phyloP scores from a whole-genome alignment of 1,284 basidiomycete genomes.

The Pascua guehoae region DNA sequence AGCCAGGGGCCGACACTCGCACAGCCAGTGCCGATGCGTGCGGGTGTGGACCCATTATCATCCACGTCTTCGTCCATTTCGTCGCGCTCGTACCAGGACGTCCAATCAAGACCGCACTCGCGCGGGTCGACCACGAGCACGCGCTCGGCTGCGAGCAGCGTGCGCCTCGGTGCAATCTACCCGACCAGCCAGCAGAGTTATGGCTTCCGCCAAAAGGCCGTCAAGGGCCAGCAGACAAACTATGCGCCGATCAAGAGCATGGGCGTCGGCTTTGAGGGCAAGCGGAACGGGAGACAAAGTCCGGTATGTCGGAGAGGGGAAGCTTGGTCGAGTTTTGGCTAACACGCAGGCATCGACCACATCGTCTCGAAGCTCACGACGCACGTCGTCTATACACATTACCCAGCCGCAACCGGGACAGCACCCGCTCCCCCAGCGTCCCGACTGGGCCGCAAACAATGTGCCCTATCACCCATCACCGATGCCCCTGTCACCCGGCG shows the following conservation, averaged over 20 bases:
- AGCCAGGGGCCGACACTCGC: slow-evolving; percentile 17
- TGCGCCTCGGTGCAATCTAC: slow-evolving; percentile 40
- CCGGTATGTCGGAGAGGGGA: slow-evolving; percentile 29
- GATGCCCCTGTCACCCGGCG: slow-evolving; percentile 10
- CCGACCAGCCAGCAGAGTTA: slow-evolving; percentile 25
- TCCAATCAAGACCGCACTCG: slow-evolving; percentile 40
- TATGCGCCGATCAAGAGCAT: slow-evolving; percentile 7
- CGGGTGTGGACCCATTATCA: slow-evolving; percentile 33
- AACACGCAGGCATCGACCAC: slow-evolving; percentile 29
- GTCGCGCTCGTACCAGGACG: slow-evolving; percentile 41
- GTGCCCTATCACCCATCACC: slow-evolving; percentile 44
- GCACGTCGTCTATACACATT: slow-evolving; percentile 33
- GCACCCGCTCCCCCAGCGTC: slow-evolving; percentile 42
- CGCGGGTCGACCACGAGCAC: slow-evolving; percentile 45
- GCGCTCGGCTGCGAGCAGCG: slow-evolving; percentile 39
- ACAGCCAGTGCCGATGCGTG: slow-evolving; percentile 40
- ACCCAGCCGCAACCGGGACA: slow-evolving; percentile 31
- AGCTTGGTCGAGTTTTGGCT: background rate
- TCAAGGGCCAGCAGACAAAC: slow-evolving; percentile 26
- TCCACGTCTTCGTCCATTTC: slow-evolving; percentile 43
- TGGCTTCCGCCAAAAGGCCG: slow-evolving; percentile 38
- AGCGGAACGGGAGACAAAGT: slow-evolving; percentile 36
- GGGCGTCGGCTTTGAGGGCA: slow-evolving; percentile 10
- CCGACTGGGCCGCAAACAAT: slow-evolving; percentile 47
- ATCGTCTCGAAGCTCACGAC: slow-evolving; percentile 40